Base-by-base conservation (phyloP, 805 yeast genomes). In the Candida adriatica region DNA sequence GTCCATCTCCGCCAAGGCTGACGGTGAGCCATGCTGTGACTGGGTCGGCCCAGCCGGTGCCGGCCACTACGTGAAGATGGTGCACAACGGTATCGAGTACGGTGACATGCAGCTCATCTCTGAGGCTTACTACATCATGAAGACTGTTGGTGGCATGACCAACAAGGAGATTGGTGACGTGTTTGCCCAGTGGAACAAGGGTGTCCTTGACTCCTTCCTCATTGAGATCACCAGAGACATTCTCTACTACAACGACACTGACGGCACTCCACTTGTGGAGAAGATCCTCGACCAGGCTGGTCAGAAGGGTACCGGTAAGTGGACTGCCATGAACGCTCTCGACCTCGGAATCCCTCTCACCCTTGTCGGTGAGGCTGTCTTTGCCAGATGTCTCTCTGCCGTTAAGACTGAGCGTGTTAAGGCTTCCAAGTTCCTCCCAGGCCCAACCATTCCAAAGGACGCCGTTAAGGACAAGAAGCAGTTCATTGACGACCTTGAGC, bases 1-100 rank as follows among this genome's bases (percentile, higher is more conserved):
- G 70, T 75, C 88, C 34, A 83, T 92, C 53, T 69, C 96, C 35
- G 97, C 98, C 60, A 87, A 90, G 73, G 64, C 94, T 42, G 96
- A 92, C 58, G 96, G 95, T 53, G 96, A 92, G 71, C 96, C 98
- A 59, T 90, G 98, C 70, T 90, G 98, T 71, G 98, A 90, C 77
- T 90, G 98, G 98, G 96, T 90, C 53, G 98, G 98, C 56, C 95
- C 90, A 51, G 95, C 94, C 41, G 98, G 98, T 64, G 78, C 97
- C 28, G 98, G 98, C 56, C 98, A 90, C 68, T 90, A 81, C 68
- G 97, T 90, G 60, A 90, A 90, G 75, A 92, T 92, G 98, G 97
- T 92, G 46, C 98, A 90, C 76, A 90, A 90, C 64, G 98, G 98
- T 83, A 90, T 90, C 53, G 98, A 90, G 70, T 90, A 90, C 66